Evolutionary conservation across 345 rosid species (phyloP), one percentile per base, ranked within the genome.

Genomic region (Boechera divaricarpa): DNA sequence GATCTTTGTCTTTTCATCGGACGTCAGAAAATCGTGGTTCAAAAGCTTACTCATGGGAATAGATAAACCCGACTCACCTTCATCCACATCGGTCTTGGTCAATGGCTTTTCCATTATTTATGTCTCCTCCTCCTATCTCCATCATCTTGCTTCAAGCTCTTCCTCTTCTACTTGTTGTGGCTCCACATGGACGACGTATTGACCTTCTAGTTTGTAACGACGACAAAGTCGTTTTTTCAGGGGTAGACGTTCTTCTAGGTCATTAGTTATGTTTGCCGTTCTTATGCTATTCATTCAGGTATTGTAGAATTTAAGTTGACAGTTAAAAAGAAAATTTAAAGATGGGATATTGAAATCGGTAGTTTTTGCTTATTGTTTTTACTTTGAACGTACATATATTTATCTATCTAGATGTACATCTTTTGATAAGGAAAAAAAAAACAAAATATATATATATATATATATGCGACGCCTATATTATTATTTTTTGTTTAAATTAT

Each of bases 91-190:
- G 28, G 67, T 59, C 33, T 24, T 21, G 13, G 75, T 47, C 58
- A 59, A 48, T 41, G 6, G 4, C 38, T 7, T 71, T 10, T 59
- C 52, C 33, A 26, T 5, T 47, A 47, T 47, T 15, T 33, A 21
- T 32, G n/a, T 59, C 57, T 33, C 75, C 61, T 58, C 26, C 57
- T 33, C 45, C 28, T 56, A 70, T 70, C 66, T 45, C 18, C n/a
- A 15, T 13, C 13, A 59, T 47, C 58, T 33, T 71, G 10, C 55
- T 51, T 18, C 28, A 51, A 51, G 28, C 11, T 51, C 55, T 21
- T 24, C 31, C 48, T 35, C 58, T 49, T 67, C 71, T 51, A 10
- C 31, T 65, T 48, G 44, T 53, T 67, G 61, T 24, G 59, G 59
- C 33, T 54, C 58, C 7, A 10, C 58, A 10, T 53, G 3, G 33